Conservation (phyloP, 768 basidiomycete genomes). For the Agaricus bisporus region DNA sequence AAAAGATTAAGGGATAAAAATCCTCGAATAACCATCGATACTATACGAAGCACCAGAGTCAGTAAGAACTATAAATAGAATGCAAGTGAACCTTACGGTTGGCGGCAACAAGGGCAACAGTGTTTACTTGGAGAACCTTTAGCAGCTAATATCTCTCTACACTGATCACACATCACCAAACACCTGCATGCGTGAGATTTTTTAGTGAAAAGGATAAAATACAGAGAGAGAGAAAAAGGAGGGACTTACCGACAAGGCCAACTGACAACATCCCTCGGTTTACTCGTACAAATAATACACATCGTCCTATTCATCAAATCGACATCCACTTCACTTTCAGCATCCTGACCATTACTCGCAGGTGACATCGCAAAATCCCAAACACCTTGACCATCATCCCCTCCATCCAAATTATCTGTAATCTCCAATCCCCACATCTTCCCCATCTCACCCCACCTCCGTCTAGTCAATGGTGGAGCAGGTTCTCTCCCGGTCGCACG, state of each 20-base stretch:
- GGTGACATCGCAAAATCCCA: neutral
- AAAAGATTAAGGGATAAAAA: slow-evolving; percentile 45
- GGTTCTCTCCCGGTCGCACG: slow-evolving; percentile 19
- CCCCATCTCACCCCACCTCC: slow-evolving; percentile 7
- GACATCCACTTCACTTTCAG: slow-evolving; percentile 14
- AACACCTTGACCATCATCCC: slow-evolving; percentile 17
- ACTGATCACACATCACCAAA: slow-evolving; percentile 60
- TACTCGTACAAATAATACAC: slow-evolving; percentile 72
- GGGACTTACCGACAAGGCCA: slow-evolving; percentile 73
- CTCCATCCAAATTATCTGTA: slow-evolving; percentile 13
- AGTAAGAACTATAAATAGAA: neutral
- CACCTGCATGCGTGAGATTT: slow-evolving; percentile 27
- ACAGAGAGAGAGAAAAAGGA: neutral
- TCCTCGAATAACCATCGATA: slow-evolving; percentile 54
- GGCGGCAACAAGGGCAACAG: slow-evolving; percentile 63
- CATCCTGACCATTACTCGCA: slow-evolving; percentile 4
- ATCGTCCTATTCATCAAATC: slow-evolving; percentile 17
- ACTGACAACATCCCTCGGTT: slow-evolving; percentile 66
- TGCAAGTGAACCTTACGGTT: slow-evolving; percentile 28
- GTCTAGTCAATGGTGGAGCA: slow-evolving; percentile 4
- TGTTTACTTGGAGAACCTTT: slow-evolving; percentile 52
- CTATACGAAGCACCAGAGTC: slow-evolving; percentile 22
- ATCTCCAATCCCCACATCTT: slow-evolving; percentile 13
- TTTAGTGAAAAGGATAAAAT: slow-evolving; percentile 13
- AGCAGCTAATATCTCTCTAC: slow-evolving; percentile 54